phyloP scores from a whole-genome alignment of 805 yeast genomes.

The Yamadazyma sp. region DNA sequence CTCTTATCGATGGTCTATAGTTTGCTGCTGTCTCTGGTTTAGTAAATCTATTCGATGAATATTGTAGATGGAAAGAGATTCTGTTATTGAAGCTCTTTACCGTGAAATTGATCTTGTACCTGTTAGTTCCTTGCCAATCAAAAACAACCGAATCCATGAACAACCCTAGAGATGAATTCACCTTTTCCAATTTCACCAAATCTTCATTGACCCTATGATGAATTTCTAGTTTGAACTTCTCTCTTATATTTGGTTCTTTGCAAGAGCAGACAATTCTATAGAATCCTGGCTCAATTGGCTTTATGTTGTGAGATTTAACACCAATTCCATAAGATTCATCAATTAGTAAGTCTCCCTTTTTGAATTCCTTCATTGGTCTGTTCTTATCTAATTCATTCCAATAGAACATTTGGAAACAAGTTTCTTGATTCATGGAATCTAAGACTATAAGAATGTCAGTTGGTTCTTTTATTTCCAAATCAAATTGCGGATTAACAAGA shows the following conservation, averaged over 20 bases:
- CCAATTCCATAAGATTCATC: slow-evolving; percentile 31
- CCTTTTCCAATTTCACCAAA: slow-evolving; percentile 2
- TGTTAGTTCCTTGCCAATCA: slow-evolving; percentile 39
- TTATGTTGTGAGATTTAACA: slow-evolving; percentile 18
- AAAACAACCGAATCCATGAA: slow-evolving; percentile 19
- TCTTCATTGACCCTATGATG: slow-evolving; percentile 1
- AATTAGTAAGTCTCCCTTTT: slow-evolving; percentile 27
- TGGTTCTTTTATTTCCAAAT: slow-evolving; percentile 17
- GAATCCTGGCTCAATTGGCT: slow-evolving; percentile 25
- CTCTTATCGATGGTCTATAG: slow-evolving; percentile 49
- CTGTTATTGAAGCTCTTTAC: slow-evolving; percentile 18
- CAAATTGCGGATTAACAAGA: slow-evolving; percentile 55
- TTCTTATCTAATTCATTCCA: slow-evolving; percentile 22
- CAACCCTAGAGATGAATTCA: slow-evolving; percentile 32
- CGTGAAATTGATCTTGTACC: slow-evolving; percentile 32
- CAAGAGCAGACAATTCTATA: slow-evolving; percentile 50
- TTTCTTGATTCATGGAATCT: slow-evolving; percentile 19
- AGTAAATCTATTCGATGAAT: slow-evolving; percentile 13
- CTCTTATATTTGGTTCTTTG: slow-evolving; percentile 28
- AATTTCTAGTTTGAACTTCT: slow-evolving; percentile 26
- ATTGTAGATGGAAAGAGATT: slow-evolving; percentile 24
- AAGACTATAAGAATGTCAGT: slow-evolving; percentile 16
- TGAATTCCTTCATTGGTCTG: slow-evolving; percentile 18
- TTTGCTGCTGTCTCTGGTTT: slow-evolving; percentile 14
- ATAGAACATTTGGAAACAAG: slow-evolving; percentile 44